Evolutionary conservation across 2,329 filamentous ascomycete genomes (phyloP), one percentile per base, ranked within the genome.

Genomic region (Sarocladium brachiariae): DNA sequence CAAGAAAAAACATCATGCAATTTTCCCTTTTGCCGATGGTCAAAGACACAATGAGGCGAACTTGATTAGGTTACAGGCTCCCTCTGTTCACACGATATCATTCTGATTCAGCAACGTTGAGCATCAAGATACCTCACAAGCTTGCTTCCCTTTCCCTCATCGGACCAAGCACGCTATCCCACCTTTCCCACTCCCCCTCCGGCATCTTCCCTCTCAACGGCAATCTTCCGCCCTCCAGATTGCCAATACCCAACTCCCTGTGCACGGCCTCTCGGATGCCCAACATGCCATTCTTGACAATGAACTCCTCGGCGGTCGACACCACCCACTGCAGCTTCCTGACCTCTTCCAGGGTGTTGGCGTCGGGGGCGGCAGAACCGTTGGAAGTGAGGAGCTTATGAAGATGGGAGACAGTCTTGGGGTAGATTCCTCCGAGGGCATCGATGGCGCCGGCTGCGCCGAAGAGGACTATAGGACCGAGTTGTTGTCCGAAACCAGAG

Each of bases 371-470:
- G 52, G 63, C 62, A 11, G 62, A 56, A 11, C 65, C 60, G 18
- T 49, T 35, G 21, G 30, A 35, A 11, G n/a, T 25, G 30, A 49
- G 31, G 9, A 84, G 65, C 16, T 72, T 65, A 66, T 78, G 83
- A 3, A 86, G 67, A 13, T 71, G 66, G 14, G 80, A 75, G 1
- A 86, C 75, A 0, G 78, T 77, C 60, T 78, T 79, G 14, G 83
- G 83, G 61, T 80, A 86, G 61, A 83, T 76, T 11, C 77, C 80
- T 2, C 82, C 81, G 19, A 84, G 70, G 14, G 81, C 83, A 54
- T 86, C 83, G 53, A 86, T 85, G 21, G 81, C 80, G 14, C 82
- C 83, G 6, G 77, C 80, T 14, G 79, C 80, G 43, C 81, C 81
- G 52, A 86, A 76, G 31, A 77, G 68, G 2, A 86, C 71, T 14